Conservation (phyloP, 176 grass and related monocot species). For the Lolium rigidum region DNA sequence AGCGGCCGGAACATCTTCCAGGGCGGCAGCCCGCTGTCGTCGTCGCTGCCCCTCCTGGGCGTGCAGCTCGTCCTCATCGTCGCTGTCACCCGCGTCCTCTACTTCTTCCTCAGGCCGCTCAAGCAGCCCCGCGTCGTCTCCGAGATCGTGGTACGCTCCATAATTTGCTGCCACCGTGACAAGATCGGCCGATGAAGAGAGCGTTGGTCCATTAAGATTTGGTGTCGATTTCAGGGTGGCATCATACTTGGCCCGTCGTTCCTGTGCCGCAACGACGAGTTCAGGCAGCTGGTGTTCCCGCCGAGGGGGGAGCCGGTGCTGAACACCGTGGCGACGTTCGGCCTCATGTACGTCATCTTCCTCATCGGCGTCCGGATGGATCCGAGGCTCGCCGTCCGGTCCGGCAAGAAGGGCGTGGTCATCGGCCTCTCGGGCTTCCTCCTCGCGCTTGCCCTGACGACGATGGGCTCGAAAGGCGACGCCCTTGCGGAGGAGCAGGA, state of each 20-base stretch:
- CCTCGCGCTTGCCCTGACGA: conserved; percentile 48
- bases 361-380: conserved; percentile 91
- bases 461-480: conserved; percentile 5
- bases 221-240: conserved; percentile 58
- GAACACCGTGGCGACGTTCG: conserved; percentile 72
- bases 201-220: background rate
- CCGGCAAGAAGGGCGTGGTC: conserved; percentile 64
- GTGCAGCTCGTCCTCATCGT: conserved; percentile 85
- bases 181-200: background rate
- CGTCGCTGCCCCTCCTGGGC: conserved; percentile 71
- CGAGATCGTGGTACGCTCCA: conserved; percentile 68
- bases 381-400: conserved; percentile 57
- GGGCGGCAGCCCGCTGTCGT: conserved; percentile 59
- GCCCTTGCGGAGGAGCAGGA: conserved; percentile 37
- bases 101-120: conserved; percentile 67
- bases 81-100: conserved; percentile 71
- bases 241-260: conserved; percentile 86
- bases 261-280: conserved; percentile 54
- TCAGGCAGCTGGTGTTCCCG: conserved; percentile 72
- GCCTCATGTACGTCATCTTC: conserved; percentile 82
- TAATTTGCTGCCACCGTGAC: background rate
- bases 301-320: conserved; percentile 70
- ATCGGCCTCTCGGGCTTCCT: conserved; percentile 67
- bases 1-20: conserved; percentile 50
- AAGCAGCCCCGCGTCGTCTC: conserved; percentile 77